A percentile compares a stretch with the other conserved stretches of the same genome.
Evolutionary conservation across 805 yeast genomes (phyloP).

Genomic region (Monosporozyma siamensis): DNA sequence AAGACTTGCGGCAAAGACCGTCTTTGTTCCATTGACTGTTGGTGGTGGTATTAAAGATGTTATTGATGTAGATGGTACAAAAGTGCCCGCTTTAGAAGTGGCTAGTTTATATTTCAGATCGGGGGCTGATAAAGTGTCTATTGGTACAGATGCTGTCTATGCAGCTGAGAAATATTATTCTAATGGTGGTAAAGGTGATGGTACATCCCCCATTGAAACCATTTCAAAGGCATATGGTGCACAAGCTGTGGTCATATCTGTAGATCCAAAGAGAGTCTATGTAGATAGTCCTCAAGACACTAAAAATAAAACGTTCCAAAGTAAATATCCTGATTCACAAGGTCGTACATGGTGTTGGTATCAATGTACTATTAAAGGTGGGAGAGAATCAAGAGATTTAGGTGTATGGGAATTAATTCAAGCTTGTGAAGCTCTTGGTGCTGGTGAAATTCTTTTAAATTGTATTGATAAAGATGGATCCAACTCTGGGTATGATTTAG

Average conservation of each 20-base stretch:
- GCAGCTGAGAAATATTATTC: constrained; percentile 80
- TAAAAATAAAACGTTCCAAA: constrained; percentile 53
- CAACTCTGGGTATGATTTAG: constrained; percentile 87
- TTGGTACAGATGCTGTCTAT: constrained; percentile 93
- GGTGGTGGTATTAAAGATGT: constrained; percentile 97
- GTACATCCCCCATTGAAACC: constrained; percentile 84
- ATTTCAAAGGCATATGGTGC: constrained; percentile 87
- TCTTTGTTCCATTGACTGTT: constrained; percentile 93
- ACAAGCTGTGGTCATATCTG: constrained; percentile 96
- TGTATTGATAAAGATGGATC: constrained; percentile 97
- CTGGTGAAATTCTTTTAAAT: constrained; percentile 88
- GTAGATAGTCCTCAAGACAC: constrained; percentile 50
- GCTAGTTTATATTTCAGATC: constrained; percentile 88
- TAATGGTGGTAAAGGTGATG: constrained; percentile 48
- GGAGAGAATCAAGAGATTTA: constrained; percentile 78
- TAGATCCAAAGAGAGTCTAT: constrained; percentile 90
- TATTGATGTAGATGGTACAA: constrained; percentile 73
- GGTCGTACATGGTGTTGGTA: constrained; percentile 89
- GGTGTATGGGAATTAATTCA: constrained; percentile 85
- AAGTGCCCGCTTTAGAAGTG: constrained; percentile 76
- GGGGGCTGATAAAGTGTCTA: constrained; percentile 96
- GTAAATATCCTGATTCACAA: constrained; percentile 67
- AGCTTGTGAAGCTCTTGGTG: constrained; percentile 90
- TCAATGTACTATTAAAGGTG: constrained; percentile 94
- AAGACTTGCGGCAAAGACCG: constrained; percentile 71